Evolutionary conservation across 805 yeast genomes (phyloP).

Genomic region (Wickerhamomyces silvicola): DNA sequence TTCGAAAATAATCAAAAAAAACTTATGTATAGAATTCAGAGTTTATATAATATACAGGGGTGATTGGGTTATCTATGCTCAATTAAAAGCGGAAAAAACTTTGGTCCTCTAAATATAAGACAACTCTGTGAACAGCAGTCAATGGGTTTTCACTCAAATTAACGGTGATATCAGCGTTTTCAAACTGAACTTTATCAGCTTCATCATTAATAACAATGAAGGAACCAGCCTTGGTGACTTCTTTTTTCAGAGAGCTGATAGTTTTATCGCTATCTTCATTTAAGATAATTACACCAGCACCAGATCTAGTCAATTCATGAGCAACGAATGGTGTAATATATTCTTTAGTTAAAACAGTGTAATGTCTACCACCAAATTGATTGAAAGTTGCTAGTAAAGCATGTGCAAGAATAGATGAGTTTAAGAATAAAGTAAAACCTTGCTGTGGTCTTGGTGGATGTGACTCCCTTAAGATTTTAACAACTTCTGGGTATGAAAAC

Average conservation of each 20-base stretch:
- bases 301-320: slow-evolving; percentile 78
- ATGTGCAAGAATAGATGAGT: slow-evolving; percentile 60
- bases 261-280: slow-evolving; percentile 10
- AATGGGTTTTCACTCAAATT: slow-evolving; percentile 51
- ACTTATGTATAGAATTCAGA: no score
- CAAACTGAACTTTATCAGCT: slow-evolving; percentile 27
- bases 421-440: slow-evolving; percentile 75
- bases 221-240: slow-evolving; percentile 39
- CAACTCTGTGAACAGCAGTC: slow-evolving; percentile 69
- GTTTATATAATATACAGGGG: no score
- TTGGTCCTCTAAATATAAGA: slow-evolving; percentile 68
- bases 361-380: slow-evolving; percentile 77
- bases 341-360: slow-evolving; percentile 39
- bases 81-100: slow-evolving; percentile 68
- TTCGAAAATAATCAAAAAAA: no score
- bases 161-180: slow-evolving; percentile 51
- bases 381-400: slow-evolving; percentile 88
- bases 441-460: slow-evolving; percentile 89
- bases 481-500: slow-evolving; percentile 97
- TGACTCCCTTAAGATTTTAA: slow-evolving; percentile 79
- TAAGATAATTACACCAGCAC: slow-evolving; percentile 80
- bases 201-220: slow-evolving; percentile 42
- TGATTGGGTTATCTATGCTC: no score
- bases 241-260: slow-evolving; percentile 11
- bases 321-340: slow-evolving; percentile 56